These are phyloP conservation scores for Leishmania guyanensis DNA, from an alignment of 208 protist species.

Conservation along the genomic window DNA sequence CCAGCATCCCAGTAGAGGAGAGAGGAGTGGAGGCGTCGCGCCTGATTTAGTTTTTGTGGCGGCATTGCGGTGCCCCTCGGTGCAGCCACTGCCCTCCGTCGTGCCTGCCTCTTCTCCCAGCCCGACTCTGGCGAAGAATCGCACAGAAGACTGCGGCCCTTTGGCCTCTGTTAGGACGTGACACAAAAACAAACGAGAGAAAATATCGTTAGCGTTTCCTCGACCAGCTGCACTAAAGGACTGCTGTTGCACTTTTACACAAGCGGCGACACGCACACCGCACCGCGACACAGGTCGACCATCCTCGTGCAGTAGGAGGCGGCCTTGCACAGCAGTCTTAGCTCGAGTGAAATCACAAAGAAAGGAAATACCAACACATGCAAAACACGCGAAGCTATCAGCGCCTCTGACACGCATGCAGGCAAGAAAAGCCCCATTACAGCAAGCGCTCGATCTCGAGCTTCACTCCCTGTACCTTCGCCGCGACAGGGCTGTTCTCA, in stretches of 20 bases:
- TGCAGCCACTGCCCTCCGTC: background rate
- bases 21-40: background rate
- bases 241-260: background rate
- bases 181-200: background rate
- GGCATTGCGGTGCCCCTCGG: background rate
- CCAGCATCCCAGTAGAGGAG: background rate
- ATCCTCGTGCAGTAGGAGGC: background rate
- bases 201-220: background rate
- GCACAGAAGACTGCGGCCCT: background rate
- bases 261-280: background rate
- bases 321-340: background rate
- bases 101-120: background rate
- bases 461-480: constrained; percentile 97
- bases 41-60: background rate
- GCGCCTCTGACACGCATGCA: background rate
- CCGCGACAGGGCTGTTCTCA: constrained; percentile 96
- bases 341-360: background rate
- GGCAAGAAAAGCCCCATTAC: background rate
- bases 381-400: background rate
- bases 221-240: background rate
- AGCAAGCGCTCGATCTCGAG: constrained; percentile 98
- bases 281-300: background rate
- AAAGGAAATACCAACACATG: background rate
- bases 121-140: background rate
- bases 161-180: background rate